Percentiles rank a stretch among this genome's conserved stretches.
Evolutionary conservation across 2,329 filamentous ascomycete genomes (phyloP).

Genomic region (Incumbomyces lentus): DNA sequence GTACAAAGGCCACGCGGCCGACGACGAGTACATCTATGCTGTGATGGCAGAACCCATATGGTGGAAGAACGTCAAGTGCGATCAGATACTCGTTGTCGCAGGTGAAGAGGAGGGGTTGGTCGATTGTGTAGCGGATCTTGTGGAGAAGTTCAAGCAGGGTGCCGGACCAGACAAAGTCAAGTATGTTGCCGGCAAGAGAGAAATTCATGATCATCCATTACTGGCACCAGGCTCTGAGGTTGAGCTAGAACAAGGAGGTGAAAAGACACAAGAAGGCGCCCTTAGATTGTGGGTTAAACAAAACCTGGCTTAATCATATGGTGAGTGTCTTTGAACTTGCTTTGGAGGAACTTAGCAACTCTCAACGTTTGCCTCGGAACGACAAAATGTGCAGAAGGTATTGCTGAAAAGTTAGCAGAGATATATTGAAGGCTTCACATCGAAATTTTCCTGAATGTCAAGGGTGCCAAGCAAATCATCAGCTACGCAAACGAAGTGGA

Average conservation of each 20-base stretch:
- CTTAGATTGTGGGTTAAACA: constrained; percentile 10
- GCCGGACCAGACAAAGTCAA: constrained; percentile 5
- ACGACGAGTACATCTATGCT: constrained; percentile 11
- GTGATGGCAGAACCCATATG: constrained; percentile 12
- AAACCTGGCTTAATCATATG: not conserved
- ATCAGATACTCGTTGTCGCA: constrained; percentile 12
- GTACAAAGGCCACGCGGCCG: constrained; percentile 9
- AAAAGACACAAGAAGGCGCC: constrained; percentile 10
- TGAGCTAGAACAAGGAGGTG: constrained; percentile 7
- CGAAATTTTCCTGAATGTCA: too few species aligned
- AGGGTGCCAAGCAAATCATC: too few species aligned
- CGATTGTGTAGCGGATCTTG: constrained; percentile 15
- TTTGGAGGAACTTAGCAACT: too few species aligned
- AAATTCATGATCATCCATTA: constrained; percentile 12
- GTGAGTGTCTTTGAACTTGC: too few species aligned
- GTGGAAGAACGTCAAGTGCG: constrained; percentile 18
- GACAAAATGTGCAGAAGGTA: too few species aligned
- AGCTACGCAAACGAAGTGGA: too few species aligned
- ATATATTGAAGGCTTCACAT: too few species aligned
- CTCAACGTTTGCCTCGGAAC: too few species aligned
- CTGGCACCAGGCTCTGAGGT: constrained; percentile 3
- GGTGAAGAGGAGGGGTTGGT: constrained; percentile 16
- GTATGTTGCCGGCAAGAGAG: constrained; percentile 7
- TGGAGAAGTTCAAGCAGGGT: constrained; percentile 16
- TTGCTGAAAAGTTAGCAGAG: too few species aligned